phyloP scores from a whole-genome alignment of 768 basidiomycete species.

The Russula earlei region DNA sequence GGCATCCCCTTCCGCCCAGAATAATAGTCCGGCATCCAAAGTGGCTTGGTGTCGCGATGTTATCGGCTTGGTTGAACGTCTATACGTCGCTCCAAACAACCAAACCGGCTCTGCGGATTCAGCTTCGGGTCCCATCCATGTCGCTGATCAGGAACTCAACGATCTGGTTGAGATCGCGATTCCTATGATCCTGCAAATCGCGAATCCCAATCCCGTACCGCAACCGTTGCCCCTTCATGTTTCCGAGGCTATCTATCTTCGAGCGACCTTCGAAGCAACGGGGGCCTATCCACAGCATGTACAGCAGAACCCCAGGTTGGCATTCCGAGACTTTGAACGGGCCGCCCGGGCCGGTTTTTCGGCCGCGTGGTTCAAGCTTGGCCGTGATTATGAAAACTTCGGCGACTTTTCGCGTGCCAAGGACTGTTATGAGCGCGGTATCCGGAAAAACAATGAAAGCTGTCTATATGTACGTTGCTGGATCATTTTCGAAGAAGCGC shows the following conservation, averaged over 20 bases:
- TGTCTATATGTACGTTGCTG: slow-evolving; percentile 55
- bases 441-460: slow-evolving; percentile 61
- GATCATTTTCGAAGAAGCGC: slow-evolving; percentile 5
- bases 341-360: slow-evolving; percentile 70
- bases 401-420: slow-evolving; percentile 63
- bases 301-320: slow-evolving; percentile 57
- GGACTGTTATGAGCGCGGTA: slow-evolving; percentile 83
- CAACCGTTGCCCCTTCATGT: slow-evolving; percentile 34
- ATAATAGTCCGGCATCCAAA: slow-evolving; percentile 49
- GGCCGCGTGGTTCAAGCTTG: slow-evolving; percentile 87
- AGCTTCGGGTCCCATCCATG: slow-evolving; percentile 39
- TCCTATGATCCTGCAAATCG: slow-evolving; percentile 50
- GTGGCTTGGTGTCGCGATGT: slow-evolving; percentile 80
- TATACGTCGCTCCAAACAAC: slow-evolving; percentile 15
- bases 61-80: slow-evolving; percentile 63
- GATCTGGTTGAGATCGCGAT: slow-evolving; percentile 57
- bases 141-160: slow-evolving; percentile 50
- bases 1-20: slow-evolving; percentile 42
- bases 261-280: slow-evolving; percentile 62
- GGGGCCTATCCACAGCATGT: slow-evolving; percentile 63
- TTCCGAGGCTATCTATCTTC: slow-evolving; percentile 68
- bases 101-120: slow-evolving; percentile 31
- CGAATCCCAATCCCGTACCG: slow-evolving; percentile 30
- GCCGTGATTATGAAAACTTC: slow-evolving; percentile 85
- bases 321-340: slow-evolving; percentile 85